Base-by-base conservation (phyloP, 202 grass and related monocot species). In the Saccharum hybrid region DNA sequence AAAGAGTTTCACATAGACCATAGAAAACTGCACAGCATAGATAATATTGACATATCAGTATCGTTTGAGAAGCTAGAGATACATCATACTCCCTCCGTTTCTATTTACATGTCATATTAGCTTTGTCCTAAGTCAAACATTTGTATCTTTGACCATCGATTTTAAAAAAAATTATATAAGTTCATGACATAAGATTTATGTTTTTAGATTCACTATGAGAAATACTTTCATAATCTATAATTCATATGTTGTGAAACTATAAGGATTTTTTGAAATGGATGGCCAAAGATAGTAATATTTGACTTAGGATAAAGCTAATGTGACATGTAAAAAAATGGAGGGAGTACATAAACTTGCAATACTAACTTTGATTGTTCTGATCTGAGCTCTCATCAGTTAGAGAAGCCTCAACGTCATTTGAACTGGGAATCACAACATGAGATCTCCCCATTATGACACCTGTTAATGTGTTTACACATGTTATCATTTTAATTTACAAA, bases 281-380 rank as follows among this genome's bases (percentile, higher is more conserved):
- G 28, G 28, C 28, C 1, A 28, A 28, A 28, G 28, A 28, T 28
- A 28, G 28, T 28, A 28, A 28, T 28, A 28, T 28, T 28, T 28
- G 28, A 28, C 28, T 28, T 28, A 28, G 28, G 28, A 28, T 1
- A 28, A 26, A 26, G 28, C 28, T 28, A 28, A 28, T 28, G 28
- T 28, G 28, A 2, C 28, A 28, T 28, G 28, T 28, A 28, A 1
- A 28, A 28, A 28, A 28, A 28, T 1, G 28, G 28, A 28, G 28
- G 28, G 28, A 28, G 12, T 10, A 40, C 38, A 46, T 65, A 65
- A 71, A 81, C 18, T 48, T 56, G 45, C 6, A 61, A 75, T 81
- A 90, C 89, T 12, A 77, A 96, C 96, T 63, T 82, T 92, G 91
- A 57, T 52, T 93, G 87, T 96, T 98, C 83, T 88, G 75, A 75